Conservation (phyloP, 2,329 filamentous ascomycete species). For the Chalara sp. region DNA sequence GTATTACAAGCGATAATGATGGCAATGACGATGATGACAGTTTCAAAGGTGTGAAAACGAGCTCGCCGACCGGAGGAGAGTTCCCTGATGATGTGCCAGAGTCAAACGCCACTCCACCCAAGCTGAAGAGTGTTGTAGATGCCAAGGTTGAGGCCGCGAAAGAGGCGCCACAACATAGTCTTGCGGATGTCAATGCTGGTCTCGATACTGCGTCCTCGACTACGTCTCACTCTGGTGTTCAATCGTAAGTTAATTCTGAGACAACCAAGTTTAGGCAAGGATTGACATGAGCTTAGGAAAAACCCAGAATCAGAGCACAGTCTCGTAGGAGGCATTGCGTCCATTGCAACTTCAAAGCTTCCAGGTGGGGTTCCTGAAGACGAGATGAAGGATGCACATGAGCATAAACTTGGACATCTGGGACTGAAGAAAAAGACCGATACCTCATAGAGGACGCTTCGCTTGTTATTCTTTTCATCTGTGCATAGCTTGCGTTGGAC, state of each 20-base stretch:
- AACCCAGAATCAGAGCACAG: neutral
- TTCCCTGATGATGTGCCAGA: neutral
- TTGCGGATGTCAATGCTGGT: constrained; percentile 17
- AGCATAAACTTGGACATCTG: constrained; percentile 18
- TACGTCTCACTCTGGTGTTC: constrained; percentile 14
- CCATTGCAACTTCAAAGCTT: constrained; percentile 33
- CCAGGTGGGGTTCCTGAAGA: constrained; percentile 34
- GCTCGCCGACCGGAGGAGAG: constrained; percentile 21
- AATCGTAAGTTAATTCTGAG: constrained; percentile 10
- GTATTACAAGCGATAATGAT: constrained; percentile 40
- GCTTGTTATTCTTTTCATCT: too few relatives aligned
- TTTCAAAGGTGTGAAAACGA: constrained; percentile 19
- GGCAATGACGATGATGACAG: constrained; percentile 15
- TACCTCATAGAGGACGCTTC: too few relatives aligned
- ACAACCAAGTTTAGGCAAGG: neutral
- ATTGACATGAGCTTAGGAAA: neutral
- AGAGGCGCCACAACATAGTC: constrained; percentile 10
- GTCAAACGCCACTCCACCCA: neutral
- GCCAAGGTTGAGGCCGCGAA: constrained; percentile 12
- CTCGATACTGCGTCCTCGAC: constrained; percentile 24
- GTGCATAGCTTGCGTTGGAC: too few relatives aligned
- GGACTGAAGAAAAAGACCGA: too few relatives aligned
- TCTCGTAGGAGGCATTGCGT: constrained; percentile 14
- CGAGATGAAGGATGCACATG: constrained; percentile 21
- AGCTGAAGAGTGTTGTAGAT: constrained; percentile 7